A percentile compares a stretch with the other conserved stretches of the same genome.
phyloP scores from a whole-genome alignment of 352 stramenopile genomes.

The Blastocystis sp. region DNA sequence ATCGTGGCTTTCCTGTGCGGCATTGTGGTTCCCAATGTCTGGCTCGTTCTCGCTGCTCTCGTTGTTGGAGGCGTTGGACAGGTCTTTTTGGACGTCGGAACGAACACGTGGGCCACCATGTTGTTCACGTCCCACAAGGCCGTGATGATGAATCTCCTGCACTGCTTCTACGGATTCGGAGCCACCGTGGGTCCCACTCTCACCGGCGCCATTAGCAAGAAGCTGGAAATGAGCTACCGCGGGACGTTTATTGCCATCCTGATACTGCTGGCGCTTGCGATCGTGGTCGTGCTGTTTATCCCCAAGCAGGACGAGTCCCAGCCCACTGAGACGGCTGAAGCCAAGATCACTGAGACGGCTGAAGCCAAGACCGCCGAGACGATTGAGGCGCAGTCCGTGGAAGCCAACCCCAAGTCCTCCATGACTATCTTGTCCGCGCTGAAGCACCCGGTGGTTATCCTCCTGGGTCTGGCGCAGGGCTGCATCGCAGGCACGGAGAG shows the following conservation, averaged over 20 bases:
- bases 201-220: slow-evolving; percentile 26
- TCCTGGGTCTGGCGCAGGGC: slow-evolving; percentile 58
- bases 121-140: slow-evolving; percentile 47
- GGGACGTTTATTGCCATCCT: slow-evolving; percentile 51
- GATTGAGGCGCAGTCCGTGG: background rate
- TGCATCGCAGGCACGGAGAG: slow-evolving; percentile 49
- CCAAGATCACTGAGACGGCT: too few species aligned
- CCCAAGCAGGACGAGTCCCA: slow-evolving; percentile 35
- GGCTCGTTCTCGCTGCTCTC: slow-evolving; percentile 3
- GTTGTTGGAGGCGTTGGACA: slow-evolving; percentile 26
- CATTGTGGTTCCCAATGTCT: slow-evolving; percentile 25
- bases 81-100: slow-evolving; percentile 59
- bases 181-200: slow-evolving; percentile 52
- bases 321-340: too few species aligned
- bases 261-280: background rate
- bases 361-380: too few species aligned
- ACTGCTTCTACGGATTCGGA: slow-evolving; percentile 68
- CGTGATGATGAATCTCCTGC: slow-evolving; percentile 63
- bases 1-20: background rate
- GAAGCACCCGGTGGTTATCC: slow-evolving; percentile 14
- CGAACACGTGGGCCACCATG: slow-evolving; percentile 46
- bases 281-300: slow-evolving; percentile 50
- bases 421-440: slow-evolving; percentile 53
- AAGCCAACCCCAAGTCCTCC: background rate
- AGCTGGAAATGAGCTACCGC: slow-evolving; percentile 37